Base-by-base conservation (phyloP, 768 basidiomycete species). In the Pulveroboletus sp. region DNA sequence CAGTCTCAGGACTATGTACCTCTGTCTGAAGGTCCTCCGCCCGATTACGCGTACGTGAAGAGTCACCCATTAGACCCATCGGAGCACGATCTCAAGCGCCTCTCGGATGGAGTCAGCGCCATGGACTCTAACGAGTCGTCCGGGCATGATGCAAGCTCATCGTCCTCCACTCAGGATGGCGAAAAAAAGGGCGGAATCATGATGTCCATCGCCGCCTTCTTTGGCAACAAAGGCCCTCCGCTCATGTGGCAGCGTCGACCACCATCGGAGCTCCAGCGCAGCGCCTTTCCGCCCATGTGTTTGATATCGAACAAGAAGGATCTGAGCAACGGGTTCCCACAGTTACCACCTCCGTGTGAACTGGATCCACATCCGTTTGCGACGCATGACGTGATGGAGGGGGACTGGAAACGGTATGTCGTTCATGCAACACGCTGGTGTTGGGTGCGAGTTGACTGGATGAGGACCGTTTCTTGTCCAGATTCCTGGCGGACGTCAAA, bases 361-460 rank as follows among this genome's bases (percentile, higher is more conserved):
- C 27, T 59, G 8, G 51, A 53, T 15, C 71, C 71, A 9, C 81
- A 82, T 57, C 80, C 80, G 24, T 82, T 82, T 57, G 56, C 60
- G 21, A 65, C 72, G 41, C 76, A 78, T 59, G 79, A 82, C 55
- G 62, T 82, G 4, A 55, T 47, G 0, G 73, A 80, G 61, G 66
- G 61, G 15, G 81, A 82, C 59, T 82, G 81, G 81, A 57, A 63
- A 36, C 66, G 69, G 72, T 76, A 11, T 18, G 58, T 50, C 15
- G 5, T 4, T 17, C 8, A n/a, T 24, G 26, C 4, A 2, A 13
- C 32, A 14, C 7, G 17, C 3, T 18, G 44, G 24, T 13, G 24
- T 27, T 40, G 39, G 39, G 26, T 6, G 14, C 17, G 2, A 30
- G 42, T 11, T 44, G 43, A 5, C 4, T 4, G 21, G 21, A 21